Evolutionary conservation across 2,329 filamentous ascomycete genomes (phyloP).

Genomic region (Fusarium sp.): DNA sequence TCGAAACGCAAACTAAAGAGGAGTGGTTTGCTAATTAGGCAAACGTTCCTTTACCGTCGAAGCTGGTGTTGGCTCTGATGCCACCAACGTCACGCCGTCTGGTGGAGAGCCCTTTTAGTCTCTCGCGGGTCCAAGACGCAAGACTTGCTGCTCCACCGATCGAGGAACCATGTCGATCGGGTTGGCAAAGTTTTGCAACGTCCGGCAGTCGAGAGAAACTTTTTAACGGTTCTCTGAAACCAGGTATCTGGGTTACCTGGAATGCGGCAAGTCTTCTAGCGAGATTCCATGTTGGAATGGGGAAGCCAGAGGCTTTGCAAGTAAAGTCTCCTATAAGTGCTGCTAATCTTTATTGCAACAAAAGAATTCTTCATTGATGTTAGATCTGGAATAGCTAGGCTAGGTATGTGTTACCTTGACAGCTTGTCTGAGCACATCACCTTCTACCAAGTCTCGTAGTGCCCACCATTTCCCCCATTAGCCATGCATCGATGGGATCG

Average conservation of each 20-base stretch:
- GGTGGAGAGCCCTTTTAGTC: not conserved
- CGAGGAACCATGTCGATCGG: not conserved
- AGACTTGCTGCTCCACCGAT: not conserved
- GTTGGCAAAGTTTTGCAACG: not conserved
- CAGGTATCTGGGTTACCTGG: not conserved
- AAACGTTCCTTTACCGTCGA: not conserved
- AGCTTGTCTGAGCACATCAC: not conserved
- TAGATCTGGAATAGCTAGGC: no score
- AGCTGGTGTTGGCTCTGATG: not conserved
- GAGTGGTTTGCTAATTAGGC: not conserved
- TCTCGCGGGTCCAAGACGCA: not conserved
- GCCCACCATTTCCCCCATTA: not conserved
- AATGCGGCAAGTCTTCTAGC: constrained; percentile 19
- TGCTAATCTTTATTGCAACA: not conserved
- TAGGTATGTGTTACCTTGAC: not conserved
- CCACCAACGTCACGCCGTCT: constrained; percentile 4
- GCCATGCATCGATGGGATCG: not conserved
- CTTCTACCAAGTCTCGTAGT: not conserved
- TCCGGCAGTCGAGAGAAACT: not conserved
- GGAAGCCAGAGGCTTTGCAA: not conserved
- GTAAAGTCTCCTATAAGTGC: not conserved
- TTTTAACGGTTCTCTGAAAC: constrained; percentile 4
- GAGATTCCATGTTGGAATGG: not conserved
- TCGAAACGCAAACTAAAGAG: not conserved
- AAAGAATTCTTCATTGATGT: no score